These are phyloP conservation scores for Kodamaea kaohsiungensis DNA, from an alignment of 805 yeast genomes.

Conservation along the genomic window DNA sequence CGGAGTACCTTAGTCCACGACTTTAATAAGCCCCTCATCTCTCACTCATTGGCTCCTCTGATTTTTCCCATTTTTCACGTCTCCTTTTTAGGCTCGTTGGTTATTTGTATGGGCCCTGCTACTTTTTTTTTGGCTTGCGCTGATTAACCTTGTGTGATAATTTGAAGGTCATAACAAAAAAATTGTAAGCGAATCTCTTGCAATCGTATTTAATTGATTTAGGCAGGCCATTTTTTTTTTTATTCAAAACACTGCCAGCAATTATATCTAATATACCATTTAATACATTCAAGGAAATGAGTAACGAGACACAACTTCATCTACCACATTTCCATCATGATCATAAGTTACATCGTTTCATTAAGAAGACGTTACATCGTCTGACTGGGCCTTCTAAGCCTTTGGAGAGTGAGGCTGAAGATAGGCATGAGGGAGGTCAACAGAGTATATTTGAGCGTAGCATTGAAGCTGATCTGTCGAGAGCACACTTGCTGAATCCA, in stretches of 20 bases:
- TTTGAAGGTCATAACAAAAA: not conserved
- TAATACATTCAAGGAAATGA: not conserved
- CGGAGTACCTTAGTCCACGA: too few species aligned
- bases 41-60: not conserved
- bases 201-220: not conserved
- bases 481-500: constrained; percentile 14
- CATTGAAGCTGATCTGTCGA: constrained; percentile 8
- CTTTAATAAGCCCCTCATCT: too few species aligned
- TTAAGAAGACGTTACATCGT: constrained; percentile 13
- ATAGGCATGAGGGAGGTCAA: not conserved
- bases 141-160: not conserved
- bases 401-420: not conserved
- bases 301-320: not conserved
- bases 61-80: not conserved
- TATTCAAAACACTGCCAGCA: not conserved
- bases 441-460: constrained; percentile 15
- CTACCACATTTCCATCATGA: not conserved
- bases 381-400: not conserved
- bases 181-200: not conserved
- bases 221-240: not conserved
- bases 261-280: not conserved
- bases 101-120: too few species aligned
- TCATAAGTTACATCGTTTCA: constrained; percentile 11
- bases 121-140: not conserved
- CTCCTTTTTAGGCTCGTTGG: too few species aligned